phyloP scores from a whole-genome alignment of 768 basidiomycete species.

The Rhodotorula toruloides region DNA sequence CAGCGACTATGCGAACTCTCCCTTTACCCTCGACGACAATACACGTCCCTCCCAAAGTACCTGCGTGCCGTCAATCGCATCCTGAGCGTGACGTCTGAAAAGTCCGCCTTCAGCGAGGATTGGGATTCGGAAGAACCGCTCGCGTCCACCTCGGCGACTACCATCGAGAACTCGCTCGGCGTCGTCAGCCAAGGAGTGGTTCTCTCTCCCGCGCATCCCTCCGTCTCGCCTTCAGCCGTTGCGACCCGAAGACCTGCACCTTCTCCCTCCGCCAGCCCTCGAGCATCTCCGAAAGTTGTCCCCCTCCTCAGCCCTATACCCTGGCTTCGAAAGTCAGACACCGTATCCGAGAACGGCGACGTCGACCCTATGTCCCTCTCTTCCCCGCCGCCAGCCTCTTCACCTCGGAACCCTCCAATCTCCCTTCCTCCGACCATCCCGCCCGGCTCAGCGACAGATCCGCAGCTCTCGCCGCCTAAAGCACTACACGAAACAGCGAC shows the following conservation, averaged over 20 bases:
- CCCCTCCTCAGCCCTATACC: conserved; percentile 41
- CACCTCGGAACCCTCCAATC: neutral
- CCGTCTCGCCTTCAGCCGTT: conserved; percentile 6
- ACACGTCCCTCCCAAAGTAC: conserved; percentile 76
- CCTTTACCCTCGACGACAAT: conserved; percentile 62
- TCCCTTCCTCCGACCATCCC: conserved; percentile 5
- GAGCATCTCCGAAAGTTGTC: conserved; percentile 22
- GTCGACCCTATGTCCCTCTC: conserved; percentile 11
- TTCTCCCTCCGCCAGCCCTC: neutral
- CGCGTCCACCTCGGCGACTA: conserved; percentile 31
- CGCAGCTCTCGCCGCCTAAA: neutral
- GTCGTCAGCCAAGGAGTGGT: conserved; percentile 21
- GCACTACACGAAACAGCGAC: conserved; percentile 20
- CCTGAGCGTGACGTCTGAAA: conserved; percentile 72
- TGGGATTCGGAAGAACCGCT: conserved; percentile 20
- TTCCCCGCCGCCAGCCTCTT: neutral
- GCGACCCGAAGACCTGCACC: neutral
- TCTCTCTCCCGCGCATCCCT: conserved; percentile 9
- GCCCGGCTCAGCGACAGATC: neutral
- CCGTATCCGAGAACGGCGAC: conserved; percentile 2
- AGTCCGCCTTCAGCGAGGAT: conserved; percentile 31
- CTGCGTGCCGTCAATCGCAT: conserved; percentile 77
- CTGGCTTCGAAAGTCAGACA: conserved; percentile 23
- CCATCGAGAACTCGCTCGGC: conserved; percentile 23
- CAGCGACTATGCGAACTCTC: conserved; percentile 82